These are phyloP conservation scores for Sordaria brevicollis DNA, from an alignment of 495 filamentous ascomycete genomes.

Conservation along the genomic window DNA sequence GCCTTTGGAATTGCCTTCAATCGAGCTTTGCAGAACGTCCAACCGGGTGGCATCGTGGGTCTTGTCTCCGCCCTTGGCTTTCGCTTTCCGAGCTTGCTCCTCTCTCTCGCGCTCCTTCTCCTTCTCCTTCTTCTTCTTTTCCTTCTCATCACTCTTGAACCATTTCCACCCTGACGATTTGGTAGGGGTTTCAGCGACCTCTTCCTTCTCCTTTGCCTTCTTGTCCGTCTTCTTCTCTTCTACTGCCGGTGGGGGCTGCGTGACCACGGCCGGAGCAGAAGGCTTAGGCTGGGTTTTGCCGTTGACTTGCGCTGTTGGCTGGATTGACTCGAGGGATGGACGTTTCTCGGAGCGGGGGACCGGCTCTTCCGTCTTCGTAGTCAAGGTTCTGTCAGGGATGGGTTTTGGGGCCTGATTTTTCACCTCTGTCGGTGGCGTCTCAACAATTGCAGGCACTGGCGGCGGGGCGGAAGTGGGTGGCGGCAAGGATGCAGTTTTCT, in stretches of 20 bases:
- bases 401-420: constrained; percentile 21
- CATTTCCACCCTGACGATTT: constrained; percentile 79
- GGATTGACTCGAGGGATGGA: constrained; percentile 20
- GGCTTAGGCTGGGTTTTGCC: constrained; percentile 10
- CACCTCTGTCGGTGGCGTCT: constrained; percentile 49
- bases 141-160: constrained; percentile 39
- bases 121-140: constrained; percentile 38
- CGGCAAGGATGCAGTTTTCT: constrained; percentile 10
- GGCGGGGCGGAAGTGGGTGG: constrained; percentile 5
- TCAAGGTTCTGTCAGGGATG: constrained; percentile 44
- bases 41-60: constrained; percentile 65
- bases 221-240: constrained; percentile 61
- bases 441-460: constrained; percentile 56
- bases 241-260: constrained; percentile 44
- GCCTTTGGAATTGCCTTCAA: constrained; percentile 54
- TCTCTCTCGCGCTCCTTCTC: constrained; percentile 44
- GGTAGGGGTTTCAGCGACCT: constrained; percentile 38
- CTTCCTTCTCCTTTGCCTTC: constrained; percentile 48
- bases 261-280: neutral
- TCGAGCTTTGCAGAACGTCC: constrained; percentile 73
- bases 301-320: constrained; percentile 1
- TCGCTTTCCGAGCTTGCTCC: constrained; percentile 46
- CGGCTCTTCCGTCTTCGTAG: constrained; percentile 39
- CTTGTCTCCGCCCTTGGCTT: constrained; percentile 45
- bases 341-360: constrained; percentile 40